Conservation (phyloP, 2,329 filamentous ascomycete genomes). For the Nothopassalora personata region DNA sequence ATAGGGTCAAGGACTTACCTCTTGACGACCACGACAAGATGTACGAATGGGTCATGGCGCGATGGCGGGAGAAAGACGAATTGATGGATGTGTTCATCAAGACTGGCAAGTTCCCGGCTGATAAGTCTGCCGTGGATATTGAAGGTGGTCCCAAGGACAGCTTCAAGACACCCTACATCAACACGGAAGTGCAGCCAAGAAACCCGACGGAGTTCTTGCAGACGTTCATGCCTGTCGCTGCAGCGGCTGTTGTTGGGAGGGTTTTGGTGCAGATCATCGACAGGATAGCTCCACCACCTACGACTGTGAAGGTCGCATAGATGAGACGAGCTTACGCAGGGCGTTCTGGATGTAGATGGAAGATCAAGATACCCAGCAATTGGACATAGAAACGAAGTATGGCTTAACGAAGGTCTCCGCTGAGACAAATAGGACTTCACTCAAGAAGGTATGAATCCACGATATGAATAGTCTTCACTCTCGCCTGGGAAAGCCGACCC, state of each 20-base stretch:
- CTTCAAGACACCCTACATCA: slow-evolving; percentile 41
- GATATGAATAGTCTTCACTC: too few relatives aligned
- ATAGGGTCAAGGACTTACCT: slow-evolving; percentile 72
- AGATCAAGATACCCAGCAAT: background rate
- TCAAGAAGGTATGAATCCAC: too few relatives aligned
- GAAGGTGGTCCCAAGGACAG: slow-evolving; percentile 26
- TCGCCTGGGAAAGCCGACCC: too few relatives aligned
- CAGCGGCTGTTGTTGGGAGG: slow-evolving; percentile 33
- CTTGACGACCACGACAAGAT: slow-evolving; percentile 67
- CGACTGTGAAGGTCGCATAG: background rate
- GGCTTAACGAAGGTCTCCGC: background rate
- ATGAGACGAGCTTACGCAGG: background rate
- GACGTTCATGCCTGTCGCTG: slow-evolving; percentile 39
- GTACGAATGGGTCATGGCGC: slow-evolving; percentile 70
- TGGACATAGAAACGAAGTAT: background rate
- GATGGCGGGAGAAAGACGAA: slow-evolving; percentile 89
- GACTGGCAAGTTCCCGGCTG: slow-evolving; percentile 77
- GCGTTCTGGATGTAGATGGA: background rate
- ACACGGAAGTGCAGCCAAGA: slow-evolving; percentile 42
- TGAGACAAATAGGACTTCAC: background rate
- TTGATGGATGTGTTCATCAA: slow-evolving; percentile 70
- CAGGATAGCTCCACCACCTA: slow-evolving; percentile 9
- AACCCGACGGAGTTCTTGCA: slow-evolving; percentile 39
- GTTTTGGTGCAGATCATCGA: slow-evolving; percentile 31
- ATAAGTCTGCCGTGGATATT: slow-evolving; percentile 39